These are phyloP conservation scores for Ceriops zippeliana DNA, from an alignment of 345 rosid species.

Conservation along the genomic window DNA sequence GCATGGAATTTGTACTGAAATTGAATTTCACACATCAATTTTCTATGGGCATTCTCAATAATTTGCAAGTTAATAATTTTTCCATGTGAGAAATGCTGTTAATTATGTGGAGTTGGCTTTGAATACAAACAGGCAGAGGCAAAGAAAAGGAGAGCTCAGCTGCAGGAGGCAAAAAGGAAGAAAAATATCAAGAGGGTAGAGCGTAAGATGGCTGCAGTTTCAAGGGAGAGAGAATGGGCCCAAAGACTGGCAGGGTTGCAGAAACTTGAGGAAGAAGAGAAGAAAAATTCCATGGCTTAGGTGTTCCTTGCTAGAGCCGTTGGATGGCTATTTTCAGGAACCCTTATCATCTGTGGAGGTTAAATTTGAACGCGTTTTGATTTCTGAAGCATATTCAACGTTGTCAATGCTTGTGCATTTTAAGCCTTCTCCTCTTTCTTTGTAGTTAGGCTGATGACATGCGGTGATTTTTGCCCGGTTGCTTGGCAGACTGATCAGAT, in stretches of 20 bases:
- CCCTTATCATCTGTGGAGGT: too few relatives aligned
- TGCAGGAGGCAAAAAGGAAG: slow-evolving; percentile 81
- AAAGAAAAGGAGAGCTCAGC: slow-evolving; percentile 78
- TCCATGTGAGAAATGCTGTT: not conserved
- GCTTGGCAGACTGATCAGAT: too few relatives aligned
- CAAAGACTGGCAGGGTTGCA: slow-evolving; percentile 71
- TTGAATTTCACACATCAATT: not conserved
- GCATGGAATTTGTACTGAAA: too few relatives aligned
- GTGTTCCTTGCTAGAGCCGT: not conserved
- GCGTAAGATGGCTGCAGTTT: slow-evolving; percentile 83
- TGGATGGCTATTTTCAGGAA: not conserved
- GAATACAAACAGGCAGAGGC: slow-evolving; percentile 64
- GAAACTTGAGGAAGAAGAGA: slow-evolving; percentile 72
- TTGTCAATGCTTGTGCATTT: too few relatives aligned
- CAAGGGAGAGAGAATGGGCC: slow-evolving; percentile 89
- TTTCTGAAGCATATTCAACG: too few relatives aligned
- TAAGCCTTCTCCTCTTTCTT: too few relatives aligned
- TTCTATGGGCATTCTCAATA: not conserved
- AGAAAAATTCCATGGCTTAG: slow-evolving; percentile 43
- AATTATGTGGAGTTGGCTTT: slow-evolving; percentile 6
- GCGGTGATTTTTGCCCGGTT: too few relatives aligned
- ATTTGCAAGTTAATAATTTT: not conserved
- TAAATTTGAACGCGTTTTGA: too few relatives aligned
- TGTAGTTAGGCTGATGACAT: too few relatives aligned
- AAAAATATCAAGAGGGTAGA: slow-evolving; percentile 51